Evolutionary conservation across 2,329 filamentous ascomycete genomes (phyloP).

Genomic region (Alternaria burnsii): DNA sequence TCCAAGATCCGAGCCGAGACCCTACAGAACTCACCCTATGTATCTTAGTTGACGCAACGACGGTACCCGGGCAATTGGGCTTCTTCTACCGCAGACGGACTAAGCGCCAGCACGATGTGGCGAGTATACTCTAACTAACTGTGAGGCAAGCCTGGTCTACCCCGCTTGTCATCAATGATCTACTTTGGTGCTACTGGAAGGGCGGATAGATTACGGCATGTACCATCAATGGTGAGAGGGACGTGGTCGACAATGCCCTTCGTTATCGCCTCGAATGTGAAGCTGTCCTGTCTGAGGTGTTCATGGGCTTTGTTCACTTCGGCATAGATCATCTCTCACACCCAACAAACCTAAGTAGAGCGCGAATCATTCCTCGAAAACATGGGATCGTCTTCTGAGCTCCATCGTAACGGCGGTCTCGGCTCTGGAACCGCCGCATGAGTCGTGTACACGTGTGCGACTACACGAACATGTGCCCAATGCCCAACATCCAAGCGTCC

Average conservation of each 20-base stretch:
- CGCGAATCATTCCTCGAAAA: conserved; percentile 1
- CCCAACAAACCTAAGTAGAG: neutral
- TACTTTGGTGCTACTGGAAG: neutral
- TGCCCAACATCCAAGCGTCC: conserved; percentile 17
- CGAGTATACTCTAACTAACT: conserved; percentile 8
- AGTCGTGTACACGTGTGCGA: conserved; percentile 18
- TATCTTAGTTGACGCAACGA: conserved; percentile 8
- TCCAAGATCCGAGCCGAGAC: neutral
- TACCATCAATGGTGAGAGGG: neutral
- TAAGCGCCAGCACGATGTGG: conserved; percentile 5
- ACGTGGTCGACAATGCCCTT: neutral
- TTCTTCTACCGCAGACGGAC: conserved; percentile 9
- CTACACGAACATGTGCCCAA: conserved; percentile 20
- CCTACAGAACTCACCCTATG: conserved; percentile 2
- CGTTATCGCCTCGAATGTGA: neutral
- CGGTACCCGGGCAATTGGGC: conserved; percentile 4
- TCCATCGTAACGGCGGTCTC: conserved; percentile 3
- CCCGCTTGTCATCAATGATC: conserved; percentile 17
- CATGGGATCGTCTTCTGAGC: neutral
- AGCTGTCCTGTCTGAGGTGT: conserved; percentile 5
- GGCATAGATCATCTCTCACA: neutral
- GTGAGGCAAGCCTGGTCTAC: conserved; percentile 15
- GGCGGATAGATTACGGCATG: conserved; percentile 2
- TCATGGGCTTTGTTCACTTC: neutral
- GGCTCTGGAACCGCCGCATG: conserved; percentile 7